Evolutionary conservation across 148 eudicot genomes (phyloP), one percentile per base, ranked within the genome.

Genomic region (Persicaria tinctoria): DNA sequence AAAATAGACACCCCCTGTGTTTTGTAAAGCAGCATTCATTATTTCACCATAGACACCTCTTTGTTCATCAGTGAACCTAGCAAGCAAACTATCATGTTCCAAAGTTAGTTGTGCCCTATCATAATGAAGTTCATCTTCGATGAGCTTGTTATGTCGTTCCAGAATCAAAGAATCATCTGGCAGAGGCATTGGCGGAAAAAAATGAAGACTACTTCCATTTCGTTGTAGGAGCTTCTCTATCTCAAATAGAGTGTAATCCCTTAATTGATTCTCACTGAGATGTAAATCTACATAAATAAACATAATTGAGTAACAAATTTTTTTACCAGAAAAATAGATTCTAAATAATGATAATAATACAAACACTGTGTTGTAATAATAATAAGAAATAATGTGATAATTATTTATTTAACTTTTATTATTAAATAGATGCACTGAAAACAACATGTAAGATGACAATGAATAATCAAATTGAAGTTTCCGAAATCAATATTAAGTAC

Each of bases 1-100:
- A 32, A 77, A 83, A 14, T 70, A 77, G 3, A 80, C 64, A 16
- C 78, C 80, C 0, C 73, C 80, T 1, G 41, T 8, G 8, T 60
- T n/a, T 3, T 10, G 14, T 3, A 4, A 6, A 17, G 18, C 62
- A 56, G 3, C 20, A 17, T 2, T n/a, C 62, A 56, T 56, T 1
- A 3, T 59, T 5, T 44, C 55, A 3, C 50, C 57, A 5, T 74
- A 75, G 0, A 77, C 14, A 0, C 8, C 6, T 5, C 32, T n/a
- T 12, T 83, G 73, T 8, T 77, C 76, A 41, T 62, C 14, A 0
- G 73, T 80, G 5, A 72, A 18, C 4, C n/a, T 11, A 0, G 68
- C 63, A 4, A 64, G 10, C 0, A 76, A 38, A 1, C 6, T 23
- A 0, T 8, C n/a, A 54, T 76, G 74, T n/a, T 80, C 74, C 4